phyloP scores from a whole-genome alignment of 1,284 basidiomycete genomes.

The Rhodofomes roseus region DNA sequence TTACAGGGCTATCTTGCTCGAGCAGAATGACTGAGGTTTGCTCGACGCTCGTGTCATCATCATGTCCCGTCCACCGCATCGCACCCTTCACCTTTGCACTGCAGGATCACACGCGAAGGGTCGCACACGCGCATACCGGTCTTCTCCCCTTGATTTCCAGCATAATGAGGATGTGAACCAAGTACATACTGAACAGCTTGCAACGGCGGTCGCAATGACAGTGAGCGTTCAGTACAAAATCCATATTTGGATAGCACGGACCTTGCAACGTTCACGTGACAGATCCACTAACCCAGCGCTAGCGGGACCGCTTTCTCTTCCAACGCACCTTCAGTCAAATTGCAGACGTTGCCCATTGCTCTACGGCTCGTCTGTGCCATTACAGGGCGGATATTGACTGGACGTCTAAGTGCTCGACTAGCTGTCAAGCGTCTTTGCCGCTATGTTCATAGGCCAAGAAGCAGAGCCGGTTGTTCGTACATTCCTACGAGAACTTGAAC shows the following conservation, averaged over 20 bases:
- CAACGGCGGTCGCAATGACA: too few relatives aligned
- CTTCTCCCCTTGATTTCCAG: too few relatives aligned
- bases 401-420: conserved; percentile 49
- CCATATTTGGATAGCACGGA: neutral
- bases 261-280: neutral
- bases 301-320: conserved; percentile 12
- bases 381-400: conserved; percentile 45
- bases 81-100: too few relatives aligned
- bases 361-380: conserved; percentile 47
- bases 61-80: too few relatives aligned
- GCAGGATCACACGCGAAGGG: too few relatives aligned
- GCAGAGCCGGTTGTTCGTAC: conserved; percentile 47
- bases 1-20: too few relatives aligned
- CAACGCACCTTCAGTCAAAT: conserved; percentile 50
- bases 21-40: too few relatives aligned
- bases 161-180: too few relatives aligned
- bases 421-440: conserved; percentile 27
- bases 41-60: too few relatives aligned
- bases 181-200: too few relatives aligned
- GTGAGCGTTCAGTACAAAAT: neutral
- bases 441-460: conserved; percentile 12
- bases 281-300: neutral
- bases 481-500: conserved; percentile 9
- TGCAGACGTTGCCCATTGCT: conserved; percentile 32
- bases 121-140: too few relatives aligned